Evolutionary conservation across 2,329 filamentous ascomycete species (phyloP).

Genomic region (Ophiostoma australiae): DNA sequence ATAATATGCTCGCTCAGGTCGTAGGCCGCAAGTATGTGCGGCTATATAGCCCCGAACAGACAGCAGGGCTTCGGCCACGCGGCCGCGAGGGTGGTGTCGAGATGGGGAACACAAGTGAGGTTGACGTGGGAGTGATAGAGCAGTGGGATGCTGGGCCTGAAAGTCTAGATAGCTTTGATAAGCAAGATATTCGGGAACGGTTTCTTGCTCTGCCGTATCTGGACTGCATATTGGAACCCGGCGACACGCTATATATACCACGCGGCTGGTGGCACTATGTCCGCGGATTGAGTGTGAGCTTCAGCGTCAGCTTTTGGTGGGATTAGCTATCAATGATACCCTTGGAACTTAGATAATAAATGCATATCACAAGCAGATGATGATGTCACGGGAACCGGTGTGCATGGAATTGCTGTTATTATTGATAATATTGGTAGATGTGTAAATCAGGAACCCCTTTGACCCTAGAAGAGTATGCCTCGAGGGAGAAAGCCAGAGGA

Average conservation of each 20-base stretch:
- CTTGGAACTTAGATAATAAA: background rate
- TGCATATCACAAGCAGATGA: background rate
- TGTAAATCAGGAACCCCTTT: conserved; percentile 5
- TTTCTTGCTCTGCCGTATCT: conserved; percentile 51
- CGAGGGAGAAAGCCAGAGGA: background rate
- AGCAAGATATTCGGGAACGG: background rate
- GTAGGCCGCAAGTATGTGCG: conserved; percentile 90
- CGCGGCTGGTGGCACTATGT: conserved; percentile 99
- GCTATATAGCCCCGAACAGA: conserved; percentile 68
- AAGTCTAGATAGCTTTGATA: background rate
- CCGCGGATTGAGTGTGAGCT: conserved; percentile 74
- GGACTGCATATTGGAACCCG: conserved; percentile 73
- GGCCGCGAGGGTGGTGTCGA: conserved; percentile 66
- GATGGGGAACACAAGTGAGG: conserved; percentile 82
- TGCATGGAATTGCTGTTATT: background rate
- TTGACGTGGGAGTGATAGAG: conserved; percentile 70
- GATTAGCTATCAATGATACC: conserved; percentile 37
- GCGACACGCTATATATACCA: conserved; percentile 84
- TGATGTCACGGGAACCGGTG: background rate
- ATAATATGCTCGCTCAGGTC: conserved; percentile 86
- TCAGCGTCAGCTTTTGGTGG: conserved; percentile 98
- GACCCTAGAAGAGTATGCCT: background rate
- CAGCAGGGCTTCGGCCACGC: conserved; percentile 53
- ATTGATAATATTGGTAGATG: background rate
- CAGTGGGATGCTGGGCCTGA: conserved; percentile 45